Conservation (phyloP, 768 basidiomycete genomes). For the Coprinopsis marcescibilis region DNA sequence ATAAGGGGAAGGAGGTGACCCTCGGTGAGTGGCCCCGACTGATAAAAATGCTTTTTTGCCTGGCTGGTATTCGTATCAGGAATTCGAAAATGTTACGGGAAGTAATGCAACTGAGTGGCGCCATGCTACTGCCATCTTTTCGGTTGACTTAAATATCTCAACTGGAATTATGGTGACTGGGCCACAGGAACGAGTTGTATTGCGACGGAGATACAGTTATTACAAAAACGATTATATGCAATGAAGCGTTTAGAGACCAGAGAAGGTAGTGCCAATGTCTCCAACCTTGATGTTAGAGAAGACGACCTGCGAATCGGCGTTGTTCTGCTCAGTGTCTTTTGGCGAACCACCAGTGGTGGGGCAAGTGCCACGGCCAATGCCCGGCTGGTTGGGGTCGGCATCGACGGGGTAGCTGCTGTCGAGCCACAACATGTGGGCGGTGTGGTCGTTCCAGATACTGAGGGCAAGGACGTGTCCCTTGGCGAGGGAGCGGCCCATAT, state of each 20-base stretch:
- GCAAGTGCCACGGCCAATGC: conserved; percentile 47
- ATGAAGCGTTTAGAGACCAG: conserved; percentile 8
- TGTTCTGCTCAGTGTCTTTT: conserved; percentile 33
- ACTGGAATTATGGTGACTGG: too few relatives aligned
- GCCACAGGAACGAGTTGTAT: too few relatives aligned
- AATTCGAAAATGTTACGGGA: too few relatives aligned
- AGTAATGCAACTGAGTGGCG: too few relatives aligned
- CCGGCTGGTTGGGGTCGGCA: conserved; percentile 24
- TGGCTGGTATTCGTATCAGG: too few relatives aligned
- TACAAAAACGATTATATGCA: too few relatives aligned
- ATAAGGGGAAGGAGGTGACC: too few relatives aligned
- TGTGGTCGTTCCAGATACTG: conserved; percentile 50
- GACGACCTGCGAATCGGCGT: conserved; percentile 37
- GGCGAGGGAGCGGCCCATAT: conserved; percentile 28
- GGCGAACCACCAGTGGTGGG: conserved; percentile 42
- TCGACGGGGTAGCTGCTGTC: conserved; percentile 42
- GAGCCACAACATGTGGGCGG: conserved; percentile 52
- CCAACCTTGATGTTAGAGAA: conserved; percentile 54
- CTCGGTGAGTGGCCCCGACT: too few relatives aligned
- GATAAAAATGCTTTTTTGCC: too few relatives aligned
- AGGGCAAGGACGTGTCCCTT: conserved; percentile 46
- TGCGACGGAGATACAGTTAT: too few relatives aligned
- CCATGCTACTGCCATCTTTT: too few relatives aligned
- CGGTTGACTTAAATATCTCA: too few relatives aligned
- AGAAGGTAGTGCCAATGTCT: conserved; percentile 40